Evolutionary conservation across 495 filamentous ascomycete genomes (phyloP).

Genomic region (Aspergillus carlsbadensis): DNA sequence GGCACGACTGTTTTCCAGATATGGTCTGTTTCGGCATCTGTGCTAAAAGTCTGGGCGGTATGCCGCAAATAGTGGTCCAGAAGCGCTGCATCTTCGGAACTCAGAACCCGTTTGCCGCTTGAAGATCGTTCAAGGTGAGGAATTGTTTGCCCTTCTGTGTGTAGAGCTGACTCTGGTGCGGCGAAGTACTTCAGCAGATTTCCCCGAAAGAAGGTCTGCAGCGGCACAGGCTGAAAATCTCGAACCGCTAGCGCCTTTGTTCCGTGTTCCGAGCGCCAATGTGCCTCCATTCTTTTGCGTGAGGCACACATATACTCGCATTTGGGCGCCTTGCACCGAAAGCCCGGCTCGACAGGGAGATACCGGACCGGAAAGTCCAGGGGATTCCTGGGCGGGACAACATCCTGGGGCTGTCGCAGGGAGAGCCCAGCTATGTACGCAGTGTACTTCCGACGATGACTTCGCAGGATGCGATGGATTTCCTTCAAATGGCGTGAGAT

Average conservation of each 20-base stretch:
- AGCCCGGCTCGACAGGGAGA: conserved; percentile 28
- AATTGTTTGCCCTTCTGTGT: not conserved
- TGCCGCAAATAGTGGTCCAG: conserved; percentile 21
- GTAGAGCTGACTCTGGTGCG: not conserved
- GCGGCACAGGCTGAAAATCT: conserved; percentile 17
- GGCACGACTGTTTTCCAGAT: conserved; percentile 24
- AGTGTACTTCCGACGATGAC: conserved; percentile 22
- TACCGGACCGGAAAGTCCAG: conserved; percentile 29
- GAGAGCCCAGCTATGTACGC: conserved; percentile 22
- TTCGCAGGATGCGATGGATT: conserved; percentile 31
- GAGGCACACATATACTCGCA: conserved; percentile 31
- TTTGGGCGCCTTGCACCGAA: conserved; percentile 18
- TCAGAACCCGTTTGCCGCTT: conserved; percentile 1
- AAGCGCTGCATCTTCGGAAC: not conserved
- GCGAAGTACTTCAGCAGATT: conserved; percentile 30
- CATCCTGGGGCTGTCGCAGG: conserved; percentile 22
- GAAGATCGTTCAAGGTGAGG: not conserved
- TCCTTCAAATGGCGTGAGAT: conserved; percentile 40
- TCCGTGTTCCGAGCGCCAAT: conserved; percentile 26
- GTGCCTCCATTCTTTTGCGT: conserved; percentile 31
- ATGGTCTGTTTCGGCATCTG: conserved; percentile 12
- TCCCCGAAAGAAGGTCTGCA: conserved; percentile 33
- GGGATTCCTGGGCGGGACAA: conserved; percentile 11
- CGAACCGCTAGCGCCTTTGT: not conserved
- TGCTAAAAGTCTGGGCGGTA: conserved; percentile 21